Evolutionary conservation across 768 basidiomycete species (phyloP), one percentile per base, ranked within the genome.

Genomic region (Hericium rajendrae): DNA sequence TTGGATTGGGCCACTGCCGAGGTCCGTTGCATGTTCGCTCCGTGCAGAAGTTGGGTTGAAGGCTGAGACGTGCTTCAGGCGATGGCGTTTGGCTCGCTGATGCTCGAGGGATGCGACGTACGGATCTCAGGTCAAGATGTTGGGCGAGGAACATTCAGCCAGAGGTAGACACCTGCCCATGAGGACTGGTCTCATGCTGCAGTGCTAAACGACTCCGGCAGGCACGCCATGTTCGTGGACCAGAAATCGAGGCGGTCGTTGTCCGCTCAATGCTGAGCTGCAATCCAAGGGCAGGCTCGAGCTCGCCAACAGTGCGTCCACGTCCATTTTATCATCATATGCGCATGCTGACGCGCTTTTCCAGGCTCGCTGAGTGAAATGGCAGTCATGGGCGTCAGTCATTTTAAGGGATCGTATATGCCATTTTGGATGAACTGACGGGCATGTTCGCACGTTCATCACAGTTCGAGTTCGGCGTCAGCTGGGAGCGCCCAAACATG

Each of bases 71-170:
- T 9, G 26, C 16, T 6, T 26, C 9, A 90, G 88, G 88, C 91
- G 0, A 70, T 97, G 69, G 93, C 94, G 0, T 91, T 94, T 64
- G 94, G 94, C 0, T 83, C 90, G 1, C 75, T 95, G 38, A 81
- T 95, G 83, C 71, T 81, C 2, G 86, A 91, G 54, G 91, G 91
- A 1, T 82, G 76, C 60, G 88, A 94, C 65, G 78, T 97, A 9
- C 81, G 93, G 15, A 90, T 97, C 37, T 93, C 91, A 2, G 94
- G 94, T 6, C 94, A 97, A 69, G 94, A 95, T 66, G 91, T 94
- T 0, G 94, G 93, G 0, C 70, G 93, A 40, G 93, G 94, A 2
- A 94, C 91, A 11, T 92, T 94, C 71, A 91, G 88, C 61, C 89
- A 91, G 53, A 75, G 87, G 80, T 79, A 49, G 15, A 26, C 32